A percentile compares a stretch with the other conserved stretches of the same genome.
Conservation (phyloP, 306 rosid genomes). For the Vicia sativa region DNA sequence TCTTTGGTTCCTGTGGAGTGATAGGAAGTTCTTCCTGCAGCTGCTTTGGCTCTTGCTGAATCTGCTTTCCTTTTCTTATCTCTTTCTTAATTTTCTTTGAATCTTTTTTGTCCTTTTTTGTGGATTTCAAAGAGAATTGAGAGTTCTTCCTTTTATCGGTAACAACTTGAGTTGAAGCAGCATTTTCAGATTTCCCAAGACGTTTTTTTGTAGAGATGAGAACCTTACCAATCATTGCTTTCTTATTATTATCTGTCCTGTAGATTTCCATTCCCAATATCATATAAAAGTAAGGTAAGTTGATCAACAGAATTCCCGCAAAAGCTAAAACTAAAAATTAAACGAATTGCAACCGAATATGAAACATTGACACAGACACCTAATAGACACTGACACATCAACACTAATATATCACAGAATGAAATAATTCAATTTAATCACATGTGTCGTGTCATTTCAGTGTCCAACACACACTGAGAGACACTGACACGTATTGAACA, state of each 20-base stretch:
- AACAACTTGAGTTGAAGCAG: slow-evolving; percentile 25
- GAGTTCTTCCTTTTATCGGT: slow-evolving; percentile 41
- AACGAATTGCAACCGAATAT: not conserved
- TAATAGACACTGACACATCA: not conserved
- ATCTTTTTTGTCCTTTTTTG: slow-evolving; percentile 40
- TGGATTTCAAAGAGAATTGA: slow-evolving; percentile 35
- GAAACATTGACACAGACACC: not conserved
- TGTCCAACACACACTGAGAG: not conserved
- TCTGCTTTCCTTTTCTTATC: not conserved
- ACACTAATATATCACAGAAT: not conserved
- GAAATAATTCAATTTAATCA: not conserved
- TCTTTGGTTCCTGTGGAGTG: slow-evolving; percentile 23
- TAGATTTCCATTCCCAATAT: slow-evolving; percentile 19
- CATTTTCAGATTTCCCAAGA: not conserved
- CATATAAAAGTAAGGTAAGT: not conserved
- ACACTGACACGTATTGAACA: not conserved
- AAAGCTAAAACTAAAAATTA: not conserved
- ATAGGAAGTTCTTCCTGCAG: slow-evolving; percentile 17
- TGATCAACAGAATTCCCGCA: not conserved
- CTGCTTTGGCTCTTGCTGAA: slow-evolving; percentile 35
- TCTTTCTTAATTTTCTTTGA: slow-evolving; percentile 6
- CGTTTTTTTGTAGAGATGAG: slow-evolving; percentile 34
- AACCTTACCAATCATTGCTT: slow-evolving; percentile 47
- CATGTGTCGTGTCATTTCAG: not conserved
- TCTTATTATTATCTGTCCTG: slow-evolving; percentile 55